phyloP scores from a whole-genome alignment of 805 yeast species.

The Wickerhamiella musiphila region DNA sequence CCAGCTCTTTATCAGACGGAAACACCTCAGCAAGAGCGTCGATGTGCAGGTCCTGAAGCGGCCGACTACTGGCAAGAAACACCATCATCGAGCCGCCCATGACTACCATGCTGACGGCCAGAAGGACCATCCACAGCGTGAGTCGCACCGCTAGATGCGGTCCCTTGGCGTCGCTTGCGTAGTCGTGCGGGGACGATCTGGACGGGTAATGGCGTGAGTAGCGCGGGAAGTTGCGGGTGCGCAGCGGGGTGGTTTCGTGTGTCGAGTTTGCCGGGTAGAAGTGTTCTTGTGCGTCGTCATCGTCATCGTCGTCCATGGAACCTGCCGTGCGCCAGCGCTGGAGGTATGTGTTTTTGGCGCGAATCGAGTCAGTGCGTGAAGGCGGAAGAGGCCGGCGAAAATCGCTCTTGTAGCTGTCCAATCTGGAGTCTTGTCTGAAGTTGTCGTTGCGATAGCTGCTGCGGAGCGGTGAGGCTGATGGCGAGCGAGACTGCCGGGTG shows the following conservation, averaged over 20 bases:
- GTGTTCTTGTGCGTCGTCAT: slow-evolving; percentile 26
- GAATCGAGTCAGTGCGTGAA: slow-evolving; percentile 10
- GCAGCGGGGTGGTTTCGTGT: slow-evolving; percentile 22
- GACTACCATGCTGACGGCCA: slow-evolving; percentile 16
- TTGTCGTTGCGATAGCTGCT: no score
- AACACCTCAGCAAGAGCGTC: slow-evolving; percentile 49
- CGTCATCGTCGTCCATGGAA: slow-evolving; percentile 22
- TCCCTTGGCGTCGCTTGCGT: slow-evolving; percentile 5
- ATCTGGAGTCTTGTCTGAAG: slow-evolving; percentile 31
- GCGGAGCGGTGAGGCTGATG: neutral
- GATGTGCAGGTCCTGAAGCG: slow-evolving; percentile 49
- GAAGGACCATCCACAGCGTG: slow-evolving; percentile 19
- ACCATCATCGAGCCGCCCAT: slow-evolving; percentile 73
- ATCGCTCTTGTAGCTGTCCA: no score
- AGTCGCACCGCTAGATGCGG: slow-evolving; percentile 15
- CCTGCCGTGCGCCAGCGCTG: slow-evolving; percentile 14
- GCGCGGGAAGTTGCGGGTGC: slow-evolving; percentile 2
- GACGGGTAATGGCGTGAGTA: slow-evolving; percentile 2
- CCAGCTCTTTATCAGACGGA: slow-evolving; percentile 67
- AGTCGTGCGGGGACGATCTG: slow-evolving; percentile 28
- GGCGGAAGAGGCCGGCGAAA: slow-evolving; percentile 3
- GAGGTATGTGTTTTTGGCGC: slow-evolving; percentile 15
- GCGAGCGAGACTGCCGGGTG: slow-evolving; percentile 1
- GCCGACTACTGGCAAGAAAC: slow-evolving; percentile 71
- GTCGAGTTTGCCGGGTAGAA: slow-evolving; percentile 24